A percentile compares a stretch with the other conserved stretches of the same genome.
phyloP scores from a whole-genome alignment of 2,329 filamentous ascomycete genomes.

The Phoma sp. region DNA sequence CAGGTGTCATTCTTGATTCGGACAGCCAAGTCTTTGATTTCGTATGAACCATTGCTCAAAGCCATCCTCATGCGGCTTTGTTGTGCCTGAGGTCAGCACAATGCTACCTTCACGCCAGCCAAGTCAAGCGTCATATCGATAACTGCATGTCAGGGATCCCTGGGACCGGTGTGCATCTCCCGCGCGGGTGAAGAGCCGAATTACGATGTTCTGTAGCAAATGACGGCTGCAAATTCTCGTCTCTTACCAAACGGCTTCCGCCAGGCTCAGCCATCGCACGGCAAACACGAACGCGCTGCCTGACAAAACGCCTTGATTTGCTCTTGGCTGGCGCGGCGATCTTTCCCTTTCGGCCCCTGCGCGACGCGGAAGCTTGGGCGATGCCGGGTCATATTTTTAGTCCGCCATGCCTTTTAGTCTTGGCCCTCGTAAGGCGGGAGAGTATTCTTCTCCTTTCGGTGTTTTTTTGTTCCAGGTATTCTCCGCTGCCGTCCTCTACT shows the following conservation, averaged over 20 bases:
- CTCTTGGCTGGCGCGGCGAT: conserved; percentile 19
- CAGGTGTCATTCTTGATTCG: background rate
- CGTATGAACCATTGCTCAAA: background rate
- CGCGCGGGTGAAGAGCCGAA: conserved; percentile 6
- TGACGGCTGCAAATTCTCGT: background rate
- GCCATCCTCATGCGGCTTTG: background rate
- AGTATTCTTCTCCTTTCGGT: background rate
- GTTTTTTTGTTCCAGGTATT: background rate
- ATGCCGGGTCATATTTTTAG: conserved; percentile 25
- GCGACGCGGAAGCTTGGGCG: conserved; percentile 18
- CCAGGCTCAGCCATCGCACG: conserved; percentile 6
- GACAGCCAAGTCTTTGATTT: conserved; percentile 1
- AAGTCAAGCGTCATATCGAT: conserved; percentile 7
- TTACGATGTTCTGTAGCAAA: background rate
- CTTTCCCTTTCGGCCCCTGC: conserved; percentile 17
- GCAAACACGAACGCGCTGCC: conserved; percentile 4
- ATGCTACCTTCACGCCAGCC: conserved; percentile 10
- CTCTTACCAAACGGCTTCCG: conserved; percentile 7
- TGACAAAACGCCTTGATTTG: conserved; percentile 9
- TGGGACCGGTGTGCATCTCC: conserved; percentile 11
- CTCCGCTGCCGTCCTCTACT: conserved; percentile 2
- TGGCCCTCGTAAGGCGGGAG: conserved; percentile 18
- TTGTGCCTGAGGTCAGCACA: background rate
- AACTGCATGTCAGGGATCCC: conserved; percentile 8
- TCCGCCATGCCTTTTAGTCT: conserved; percentile 17